Conservation (phyloP, 2,329 filamentous ascomycete genomes). For the Penicillium hordei region DNA sequence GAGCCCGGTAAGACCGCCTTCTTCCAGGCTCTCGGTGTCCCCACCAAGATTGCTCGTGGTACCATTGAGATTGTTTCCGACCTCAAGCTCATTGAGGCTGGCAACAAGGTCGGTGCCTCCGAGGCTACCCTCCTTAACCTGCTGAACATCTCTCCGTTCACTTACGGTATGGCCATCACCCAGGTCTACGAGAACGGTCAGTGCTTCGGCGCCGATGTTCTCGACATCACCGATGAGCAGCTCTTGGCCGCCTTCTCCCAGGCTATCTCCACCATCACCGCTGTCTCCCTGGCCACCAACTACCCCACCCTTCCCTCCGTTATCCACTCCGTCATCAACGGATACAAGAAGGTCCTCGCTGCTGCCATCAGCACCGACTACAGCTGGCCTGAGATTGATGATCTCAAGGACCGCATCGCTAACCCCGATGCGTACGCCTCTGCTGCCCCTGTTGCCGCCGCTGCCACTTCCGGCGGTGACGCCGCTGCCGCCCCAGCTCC, state of each 20-base stretch:
- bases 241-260: constrained; percentile 78
- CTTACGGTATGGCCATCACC: constrained; percentile 93
- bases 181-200: constrained; percentile 99
- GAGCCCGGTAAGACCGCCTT: constrained; percentile 99
- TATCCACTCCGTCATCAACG: constrained; percentile 94
- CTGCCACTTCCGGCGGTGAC: constrained; percentile 52
- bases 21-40: constrained; percentile 99
- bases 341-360: constrained; percentile 91
- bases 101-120: constrained; percentile 93
- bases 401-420: constrained; percentile 99
- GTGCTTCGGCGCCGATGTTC: constrained; percentile 78
- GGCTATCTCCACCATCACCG: constrained; percentile 83
- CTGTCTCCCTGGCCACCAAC: constrained; percentile 86
- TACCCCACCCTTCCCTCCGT: constrained; percentile 96
- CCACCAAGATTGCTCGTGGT: constrained; percentile 99
- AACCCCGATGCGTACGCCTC: constrained; percentile 96
- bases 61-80: constrained; percentile 99
- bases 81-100: constrained; percentile 94
- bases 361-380: constrained; percentile 87
- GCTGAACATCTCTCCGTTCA: constrained; percentile 99
- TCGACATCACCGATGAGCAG: constrained; percentile 94
- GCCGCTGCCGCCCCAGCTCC: constrained; percentile 56
- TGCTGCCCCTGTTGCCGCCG: constrained; percentile 67
- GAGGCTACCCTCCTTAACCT: constrained; percentile 99
- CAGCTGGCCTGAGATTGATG: constrained; percentile 92